Percentiles rank a stretch among this genome's conserved stretches.
phyloP scores from a whole-genome alignment of 768 basidiomycete species.

The Rhizopogon vesiculosus region DNA sequence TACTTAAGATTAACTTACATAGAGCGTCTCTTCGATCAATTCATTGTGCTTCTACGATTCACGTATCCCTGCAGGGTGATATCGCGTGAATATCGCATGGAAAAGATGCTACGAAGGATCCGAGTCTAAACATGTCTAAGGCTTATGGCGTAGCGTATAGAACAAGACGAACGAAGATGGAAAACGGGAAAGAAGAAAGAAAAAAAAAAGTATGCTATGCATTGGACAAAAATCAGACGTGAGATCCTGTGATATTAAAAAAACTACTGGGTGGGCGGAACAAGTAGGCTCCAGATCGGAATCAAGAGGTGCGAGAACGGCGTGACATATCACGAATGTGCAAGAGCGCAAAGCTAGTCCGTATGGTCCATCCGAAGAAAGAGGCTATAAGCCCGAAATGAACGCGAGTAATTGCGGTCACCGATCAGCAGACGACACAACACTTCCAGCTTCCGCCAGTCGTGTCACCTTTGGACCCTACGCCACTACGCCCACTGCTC shows the following conservation, averaged over 20 bases:
- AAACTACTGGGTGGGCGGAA: not conserved
- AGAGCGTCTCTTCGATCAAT: not conserved
- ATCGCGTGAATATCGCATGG: not conserved
- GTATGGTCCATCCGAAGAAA: not conserved
- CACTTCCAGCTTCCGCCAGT: slow-evolving; percentile 49
- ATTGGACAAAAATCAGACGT: slow-evolving; percentile 10
- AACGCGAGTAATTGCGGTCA: not conserved
- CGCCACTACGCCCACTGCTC: slow-evolving; percentile 41
- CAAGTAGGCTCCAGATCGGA: not conserved
- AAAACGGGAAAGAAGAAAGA: not conserved
- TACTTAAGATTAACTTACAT: too few relatives aligned
- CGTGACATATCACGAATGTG: slow-evolving; percentile 2
- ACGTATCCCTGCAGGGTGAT: too few relatives aligned
- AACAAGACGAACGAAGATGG: not conserved
- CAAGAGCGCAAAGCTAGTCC: slow-evolving; percentile 1
- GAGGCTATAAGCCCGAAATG: not conserved
- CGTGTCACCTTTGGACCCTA: slow-evolving; percentile 33
- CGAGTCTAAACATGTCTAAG: slow-evolving; percentile 3
- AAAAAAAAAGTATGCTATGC: slow-evolving; percentile 9
- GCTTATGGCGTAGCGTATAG: slow-evolving; percentile 3
- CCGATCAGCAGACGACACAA: slow-evolving; percentile 60
- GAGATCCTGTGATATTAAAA: slow-evolving; percentile 13
- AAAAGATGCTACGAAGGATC: not conserved
- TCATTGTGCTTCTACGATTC: not conserved
- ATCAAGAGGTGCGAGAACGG: not conserved